These are phyloP conservation scores for Carpinus fangiana DNA, from an alignment of 306 rosid genomes.

Conservation along the genomic window DNA sequence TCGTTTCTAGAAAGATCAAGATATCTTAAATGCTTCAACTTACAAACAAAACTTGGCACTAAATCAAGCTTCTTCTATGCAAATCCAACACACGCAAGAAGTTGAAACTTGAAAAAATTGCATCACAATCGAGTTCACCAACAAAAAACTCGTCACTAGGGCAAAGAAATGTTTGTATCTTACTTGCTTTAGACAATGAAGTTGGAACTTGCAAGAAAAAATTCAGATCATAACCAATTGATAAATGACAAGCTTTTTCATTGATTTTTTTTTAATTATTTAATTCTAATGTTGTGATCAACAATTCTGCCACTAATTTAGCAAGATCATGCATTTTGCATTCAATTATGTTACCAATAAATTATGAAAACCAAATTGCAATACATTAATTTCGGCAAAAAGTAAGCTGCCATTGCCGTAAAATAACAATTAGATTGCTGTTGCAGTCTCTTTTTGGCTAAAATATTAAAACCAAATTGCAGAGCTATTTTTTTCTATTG, in stretches of 20 bases:
- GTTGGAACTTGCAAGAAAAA: background rate
- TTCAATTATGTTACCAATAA: background rate
- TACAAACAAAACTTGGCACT: too few relatives aligned
- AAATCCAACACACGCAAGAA: background rate
- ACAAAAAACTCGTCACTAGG: too few relatives aligned
- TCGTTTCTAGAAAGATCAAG: background rate
- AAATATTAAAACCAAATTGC: too few relatives aligned
- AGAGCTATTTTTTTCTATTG: too few relatives aligned
- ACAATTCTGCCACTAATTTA: background rate
- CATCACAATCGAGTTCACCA: too few relatives aligned
- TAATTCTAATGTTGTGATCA: background rate
- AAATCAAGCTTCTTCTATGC: too few relatives aligned
- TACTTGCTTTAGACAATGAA: background rate
- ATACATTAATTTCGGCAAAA: too few relatives aligned
- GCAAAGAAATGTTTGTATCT: conserved; percentile 14
- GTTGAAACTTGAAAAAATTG: background rate
- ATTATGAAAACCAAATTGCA: too few relatives aligned
- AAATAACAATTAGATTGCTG: too few relatives aligned
- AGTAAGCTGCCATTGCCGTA: too few relatives aligned
- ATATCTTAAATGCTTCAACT: background rate
- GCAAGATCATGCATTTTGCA: conserved; percentile 15
- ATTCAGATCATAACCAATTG: background rate
- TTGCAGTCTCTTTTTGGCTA: too few relatives aligned
- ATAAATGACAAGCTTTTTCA: background rate
- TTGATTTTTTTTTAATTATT: too few relatives aligned